Percentiles rank a stretch among this genome's conserved stretches.
Evolutionary conservation across 2,329 filamentous ascomycete genomes (phyloP).

Genomic region (Arthrobotrys megalospora): DNA sequence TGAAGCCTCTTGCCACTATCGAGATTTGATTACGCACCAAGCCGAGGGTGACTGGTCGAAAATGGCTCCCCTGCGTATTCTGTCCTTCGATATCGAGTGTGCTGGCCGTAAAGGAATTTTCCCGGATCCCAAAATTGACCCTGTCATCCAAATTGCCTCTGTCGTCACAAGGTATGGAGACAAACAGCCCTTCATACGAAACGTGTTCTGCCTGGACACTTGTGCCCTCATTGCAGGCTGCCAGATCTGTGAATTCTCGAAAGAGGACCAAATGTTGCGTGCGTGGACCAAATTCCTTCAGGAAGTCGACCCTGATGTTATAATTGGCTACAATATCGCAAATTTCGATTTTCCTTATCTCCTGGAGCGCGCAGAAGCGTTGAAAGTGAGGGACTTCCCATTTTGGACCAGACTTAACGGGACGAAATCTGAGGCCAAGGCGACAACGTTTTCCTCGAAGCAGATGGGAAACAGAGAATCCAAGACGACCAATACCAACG

Average conservation of each 20-base stretch:
- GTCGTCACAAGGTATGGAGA: slow-evolving; percentile 96
- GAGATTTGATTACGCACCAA: slow-evolving; percentile 86
- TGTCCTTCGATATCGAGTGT: slow-evolving; percentile 99
- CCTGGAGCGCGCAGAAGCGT: slow-evolving; percentile 85
- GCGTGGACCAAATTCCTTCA: slow-evolving; percentile 92
- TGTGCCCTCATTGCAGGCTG: slow-evolving; percentile 96
- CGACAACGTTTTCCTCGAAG: slow-evolving; percentile 94
- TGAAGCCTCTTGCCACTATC: slow-evolving; percentile 87
- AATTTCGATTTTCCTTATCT: slow-evolving; percentile 99
- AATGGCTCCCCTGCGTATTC: slow-evolving; percentile 91
- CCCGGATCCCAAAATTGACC: slow-evolving; percentile 90
- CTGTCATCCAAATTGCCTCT: slow-evolving; percentile 98
- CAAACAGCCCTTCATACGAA: slow-evolving; percentile 92
- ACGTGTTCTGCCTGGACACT: slow-evolving; percentile 94
- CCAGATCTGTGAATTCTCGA: slow-evolving; percentile 85
- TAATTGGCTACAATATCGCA: slow-evolving; percentile 98
- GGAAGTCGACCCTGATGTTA: slow-evolving; percentile 93
- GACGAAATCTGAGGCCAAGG: slow-evolving; percentile 79
- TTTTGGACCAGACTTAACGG: slow-evolving; percentile 87
- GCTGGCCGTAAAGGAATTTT: slow-evolving; percentile 98
- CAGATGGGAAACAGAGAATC: slow-evolving; percentile 98
- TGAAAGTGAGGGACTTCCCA: slow-evolving; percentile 85
- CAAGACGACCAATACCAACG: slow-evolving; percentile 94
- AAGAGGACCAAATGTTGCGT: slow-evolving; percentile 90
- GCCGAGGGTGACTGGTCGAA: slow-evolving; percentile 96